Evolutionary conservation across 495 filamentous ascomycete genomes (phyloP).

Genomic region (Neurospora sp.): DNA sequence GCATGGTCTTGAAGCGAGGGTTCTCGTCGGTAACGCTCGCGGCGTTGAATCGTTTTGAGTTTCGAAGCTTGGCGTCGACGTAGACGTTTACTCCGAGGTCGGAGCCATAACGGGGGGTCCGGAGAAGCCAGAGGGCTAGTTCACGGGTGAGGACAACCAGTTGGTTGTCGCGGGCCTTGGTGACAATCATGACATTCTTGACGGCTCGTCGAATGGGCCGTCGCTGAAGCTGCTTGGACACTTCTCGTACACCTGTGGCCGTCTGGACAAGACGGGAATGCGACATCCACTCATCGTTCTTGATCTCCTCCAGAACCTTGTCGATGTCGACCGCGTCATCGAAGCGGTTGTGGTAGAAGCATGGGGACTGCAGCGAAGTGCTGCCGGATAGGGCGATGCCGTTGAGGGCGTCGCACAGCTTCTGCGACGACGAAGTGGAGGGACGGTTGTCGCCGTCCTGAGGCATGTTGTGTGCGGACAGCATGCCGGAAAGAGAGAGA

Average conservation of each 20-base stretch:
- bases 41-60: slow-evolving; percentile 79
- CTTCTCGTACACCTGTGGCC: slow-evolving; percentile 85
- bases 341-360: slow-evolving; percentile 95
- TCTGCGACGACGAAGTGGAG: slow-evolving; percentile 45
- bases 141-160: slow-evolving; percentile 79
- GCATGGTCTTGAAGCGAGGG: slow-evolving; percentile 62
- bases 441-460: slow-evolving; percentile 33
- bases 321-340: slow-evolving; percentile 93
- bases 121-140: slow-evolving; percentile 75
- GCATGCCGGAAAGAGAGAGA: slow-evolving; percentile 44
- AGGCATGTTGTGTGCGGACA: slow-evolving; percentile 29
- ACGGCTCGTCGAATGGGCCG: slow-evolving; percentile 81
- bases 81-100: slow-evolving; percentile 81
- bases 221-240: slow-evolving; percentile 85
- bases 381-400: slow-evolving; percentile 40
- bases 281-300: slow-evolving; percentile 79
- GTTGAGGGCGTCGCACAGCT: slow-evolving; percentile 55
- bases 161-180: slow-evolving; percentile 87
- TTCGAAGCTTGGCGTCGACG: slow-evolving; percentile 81
- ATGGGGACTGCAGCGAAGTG: slow-evolving; percentile 68
- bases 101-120: slow-evolving; percentile 70
- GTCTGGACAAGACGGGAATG: slow-evolving; percentile 91
- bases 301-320: slow-evolving; percentile 89
- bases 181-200: slow-evolving; percentile 88
- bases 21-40: slow-evolving; percentile 59